Base-by-base conservation (phyloP, 371 early-diverging fungal genomes). In the Catenaria anguillulae region DNA sequence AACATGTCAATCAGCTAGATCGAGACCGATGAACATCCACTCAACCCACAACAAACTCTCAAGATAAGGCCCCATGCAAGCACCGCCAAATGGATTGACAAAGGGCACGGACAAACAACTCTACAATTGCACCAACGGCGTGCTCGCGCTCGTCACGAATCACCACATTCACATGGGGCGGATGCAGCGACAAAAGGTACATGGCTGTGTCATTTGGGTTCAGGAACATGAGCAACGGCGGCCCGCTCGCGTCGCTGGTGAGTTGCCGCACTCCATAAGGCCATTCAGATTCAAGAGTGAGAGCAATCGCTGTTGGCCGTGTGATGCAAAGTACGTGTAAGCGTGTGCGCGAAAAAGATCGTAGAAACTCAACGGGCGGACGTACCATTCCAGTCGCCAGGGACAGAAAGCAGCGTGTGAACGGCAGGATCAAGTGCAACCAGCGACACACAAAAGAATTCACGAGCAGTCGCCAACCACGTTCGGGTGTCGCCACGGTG, bases 141-240 rank as follows among this genome's bases (percentile, higher is more conserved):
- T 50, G 52, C 52, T 50, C 52, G 29, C 29, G 26, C 29, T 50
- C 52, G 52, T 50, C 52, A 31, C 31, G 52, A 19, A 50, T 29
- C 52, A 50, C 52, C 29, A 50, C 52, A 6, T 50, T 50, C 29
- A 50, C 52, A 31, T 50, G 52, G 2, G 52, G 52, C 52, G 52
- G 52, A 31, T 50, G 52, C 52, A 50, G 52, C 52, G 52, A 50
- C 15, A 50, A 23, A 26, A 50, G 29, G 52, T 50, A 50, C 31
- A 50, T 8, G 29, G 52, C 52, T 17, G 52, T 29, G 29, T 50
- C 31, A 17, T 50, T 50, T 8, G 26, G 29, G 52, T 50, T 50
- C 21, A 50, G 5, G 31, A 50, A n/a, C n/a, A n/a, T n/a, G n/a
- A 29, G 21, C 15, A 21, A 17, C 26, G 26, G 15, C 21, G n/a